Evolutionary conservation across 768 basidiomycete species (phyloP).

Genomic region (Naematelia encephala): DNA sequence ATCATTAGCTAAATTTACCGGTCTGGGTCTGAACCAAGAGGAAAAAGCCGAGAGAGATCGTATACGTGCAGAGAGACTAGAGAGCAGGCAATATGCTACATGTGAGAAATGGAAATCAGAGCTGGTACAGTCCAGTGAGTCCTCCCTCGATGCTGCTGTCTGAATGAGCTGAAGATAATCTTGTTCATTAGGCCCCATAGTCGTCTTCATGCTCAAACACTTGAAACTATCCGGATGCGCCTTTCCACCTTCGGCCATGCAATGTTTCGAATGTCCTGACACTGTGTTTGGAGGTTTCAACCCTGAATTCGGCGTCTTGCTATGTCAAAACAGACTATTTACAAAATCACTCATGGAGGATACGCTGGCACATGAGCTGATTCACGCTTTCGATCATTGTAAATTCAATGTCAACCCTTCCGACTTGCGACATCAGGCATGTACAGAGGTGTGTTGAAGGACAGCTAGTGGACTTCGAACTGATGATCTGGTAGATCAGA

Average conservation of each 20-base stretch:
- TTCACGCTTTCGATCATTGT: conserved; percentile 94
- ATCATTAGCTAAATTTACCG: conserved; percentile 57
- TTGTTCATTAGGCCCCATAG: conserved; percentile 66
- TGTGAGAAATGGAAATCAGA: conserved; percentile 72
- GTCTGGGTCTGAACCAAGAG: conserved; percentile 56
- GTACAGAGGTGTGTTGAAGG: conserved; percentile 85
- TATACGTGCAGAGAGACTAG: conserved; percentile 48
- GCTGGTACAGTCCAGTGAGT: conserved; percentile 67
- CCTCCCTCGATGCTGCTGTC: not conserved
- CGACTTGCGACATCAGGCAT: conserved; percentile 89
- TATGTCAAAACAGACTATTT: conserved; percentile 81
- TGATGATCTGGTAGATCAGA: conserved; percentile 66
- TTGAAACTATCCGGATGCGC: conserved; percentile 70
- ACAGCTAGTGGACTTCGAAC: not conserved
- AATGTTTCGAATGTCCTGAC: conserved; percentile 78
- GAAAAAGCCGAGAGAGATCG: conserved; percentile 49
- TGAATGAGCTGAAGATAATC: not conserved
- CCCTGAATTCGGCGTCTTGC: conserved; percentile 68
- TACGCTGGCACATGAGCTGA: conserved; percentile 85
- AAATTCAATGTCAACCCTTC: conserved; percentile 90
- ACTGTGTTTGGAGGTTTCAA: conserved; percentile 75
- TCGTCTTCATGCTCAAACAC: conserved; percentile 89
- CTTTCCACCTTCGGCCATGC: conserved; percentile 67
- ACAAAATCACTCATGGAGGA: conserved; percentile 85
- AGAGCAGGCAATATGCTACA: conserved; percentile 51